Percentiles rank a stretch among this genome's conserved stretches.
Evolutionary conservation across 257 asterid species (phyloP).

Genomic region (Ballota nigra): DNA sequence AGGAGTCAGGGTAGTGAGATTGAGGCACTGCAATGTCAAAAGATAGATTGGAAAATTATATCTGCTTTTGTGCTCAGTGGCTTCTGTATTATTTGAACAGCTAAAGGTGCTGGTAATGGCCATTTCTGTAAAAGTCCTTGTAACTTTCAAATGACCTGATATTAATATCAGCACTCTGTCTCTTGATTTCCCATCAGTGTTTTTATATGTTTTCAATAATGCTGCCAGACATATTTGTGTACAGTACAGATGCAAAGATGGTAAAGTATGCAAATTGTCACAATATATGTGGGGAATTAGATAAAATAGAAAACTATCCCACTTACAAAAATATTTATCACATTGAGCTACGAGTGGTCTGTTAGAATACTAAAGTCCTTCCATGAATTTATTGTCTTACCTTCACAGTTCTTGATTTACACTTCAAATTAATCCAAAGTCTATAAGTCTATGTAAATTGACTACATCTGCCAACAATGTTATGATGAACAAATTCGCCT

Average conservation of each 20-base stretch:
- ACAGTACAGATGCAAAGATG: not conserved
- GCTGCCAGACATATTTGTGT: not conserved
- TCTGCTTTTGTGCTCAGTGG: constrained; percentile 4
- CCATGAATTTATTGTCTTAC: not conserved
- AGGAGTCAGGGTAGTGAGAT: not conserved
- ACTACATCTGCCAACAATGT: constrained; percentile 4
- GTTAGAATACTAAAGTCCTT: constrained; percentile 6
- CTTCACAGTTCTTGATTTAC: constrained; percentile 10
- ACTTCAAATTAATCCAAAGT: constrained; percentile 14
- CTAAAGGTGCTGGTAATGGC: not conserved
- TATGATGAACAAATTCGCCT: constrained; percentile 4
- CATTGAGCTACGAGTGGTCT: constrained; percentile 1
- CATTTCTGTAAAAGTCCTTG: not conserved
- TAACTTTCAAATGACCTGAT: not conserved
- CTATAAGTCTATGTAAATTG: constrained; percentile 10
- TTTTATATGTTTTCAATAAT: not conserved
- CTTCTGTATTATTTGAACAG: constrained; percentile 6
- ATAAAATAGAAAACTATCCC: not conserved
- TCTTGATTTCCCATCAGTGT: not conserved
- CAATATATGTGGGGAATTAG: not conserved
- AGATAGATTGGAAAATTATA: constrained; percentile 1
- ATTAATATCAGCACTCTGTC: not conserved
- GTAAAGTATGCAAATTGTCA: constrained; percentile 3
- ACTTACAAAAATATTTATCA: not conserved
- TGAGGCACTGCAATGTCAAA: not conserved